Base-by-base conservation (phyloP, 306 rosid genomes). In the Cyamopsis tetragonoloba region DNA sequence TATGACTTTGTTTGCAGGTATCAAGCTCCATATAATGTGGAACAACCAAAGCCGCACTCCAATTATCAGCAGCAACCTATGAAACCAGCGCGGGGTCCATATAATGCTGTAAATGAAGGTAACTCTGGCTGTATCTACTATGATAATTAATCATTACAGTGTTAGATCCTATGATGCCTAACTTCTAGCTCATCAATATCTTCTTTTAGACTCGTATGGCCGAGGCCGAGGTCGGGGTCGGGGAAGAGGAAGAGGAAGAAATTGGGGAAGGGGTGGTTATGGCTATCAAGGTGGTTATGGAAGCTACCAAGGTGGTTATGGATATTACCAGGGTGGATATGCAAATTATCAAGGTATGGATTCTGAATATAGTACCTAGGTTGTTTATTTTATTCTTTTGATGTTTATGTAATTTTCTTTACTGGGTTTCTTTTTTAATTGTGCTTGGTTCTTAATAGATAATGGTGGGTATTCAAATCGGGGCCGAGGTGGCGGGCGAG, bases 171-270 rank as follows among this genome's bases (percentile, higher is more conserved):
- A 27, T 32, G 26, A 5, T 66, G 66, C 46, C 27, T 24, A 22
- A 58, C 34, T 31, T 55, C 43, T 74, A 61, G 66, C 59, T 10
- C 51, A 58, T 61, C 19, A 20, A 68, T 55, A 51, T 73, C 20
- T 66, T 66, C 62, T 57, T 63, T 24, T 71, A 89, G 98, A 89
- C 56, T 82, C 91, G 4, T 89, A 88, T 66, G 91, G 95, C 30
- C 89, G 89, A 49, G 98, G 96, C 2, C 82, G 92, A 35, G 97
- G 96, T 13, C 89, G 90, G 26, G 93, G 96, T 55, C 77, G 95
- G 78, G 98, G 96, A 23, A 84, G 98, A 80, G 97, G 97, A 32
- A 83, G 96, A 80, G 98, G 97, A 60, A 84, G 88, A 22, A 81
- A 66, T 56, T 82, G 96, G 88, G 92, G 87, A 39, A 81, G 97